A percentile compares a stretch with the other conserved stretches of the same genome.
Evolutionary conservation across 2,329 filamentous ascomycete genomes (phyloP).

Genomic region (Grosmannia huntii): DNA sequence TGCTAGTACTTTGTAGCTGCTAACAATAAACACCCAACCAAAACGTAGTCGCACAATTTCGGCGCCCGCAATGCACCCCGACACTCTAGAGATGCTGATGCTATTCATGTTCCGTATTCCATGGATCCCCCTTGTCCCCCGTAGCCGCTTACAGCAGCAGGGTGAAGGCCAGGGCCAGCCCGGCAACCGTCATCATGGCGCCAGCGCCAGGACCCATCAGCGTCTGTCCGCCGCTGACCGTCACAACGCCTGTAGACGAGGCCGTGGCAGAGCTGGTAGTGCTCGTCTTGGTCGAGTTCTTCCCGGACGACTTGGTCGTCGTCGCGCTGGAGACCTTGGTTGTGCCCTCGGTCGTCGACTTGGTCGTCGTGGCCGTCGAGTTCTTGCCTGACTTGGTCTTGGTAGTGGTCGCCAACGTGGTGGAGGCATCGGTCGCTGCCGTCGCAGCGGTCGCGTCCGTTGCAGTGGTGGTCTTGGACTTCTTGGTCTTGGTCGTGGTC

Average conservation of each 20-base stretch:
- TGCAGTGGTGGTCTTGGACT: background rate
- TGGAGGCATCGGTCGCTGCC: background rate
- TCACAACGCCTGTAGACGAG: background rate
- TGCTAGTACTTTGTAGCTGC: background rate
- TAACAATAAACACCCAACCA: background rate
- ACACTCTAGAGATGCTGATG: background rate
- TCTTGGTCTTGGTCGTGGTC: background rate
- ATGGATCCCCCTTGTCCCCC: background rate
- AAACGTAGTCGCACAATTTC: background rate
- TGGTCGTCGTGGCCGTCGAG: background rate
- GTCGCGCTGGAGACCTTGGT: no score
- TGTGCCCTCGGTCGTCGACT: background rate
- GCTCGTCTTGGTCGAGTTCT: conserved; percentile 1
- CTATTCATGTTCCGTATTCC: background rate
- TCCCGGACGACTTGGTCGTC: background rate
- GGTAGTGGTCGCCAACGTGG: background rate
- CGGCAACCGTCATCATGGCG: conserved; percentile 5
- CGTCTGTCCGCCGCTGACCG: conserved; percentile 1
- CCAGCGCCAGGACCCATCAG: conserved; percentile 4
- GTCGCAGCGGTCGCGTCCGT: background rate
- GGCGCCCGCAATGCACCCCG: background rate
- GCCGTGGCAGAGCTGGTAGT: background rate
- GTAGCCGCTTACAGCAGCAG: conserved; percentile 4
- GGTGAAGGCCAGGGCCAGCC: conserved; percentile 6
- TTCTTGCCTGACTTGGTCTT: background rate